These are phyloP conservation scores for Rheum nobile DNA, from an alignment of 148 eudicot genomes.

Conservation along the genomic window DNA sequence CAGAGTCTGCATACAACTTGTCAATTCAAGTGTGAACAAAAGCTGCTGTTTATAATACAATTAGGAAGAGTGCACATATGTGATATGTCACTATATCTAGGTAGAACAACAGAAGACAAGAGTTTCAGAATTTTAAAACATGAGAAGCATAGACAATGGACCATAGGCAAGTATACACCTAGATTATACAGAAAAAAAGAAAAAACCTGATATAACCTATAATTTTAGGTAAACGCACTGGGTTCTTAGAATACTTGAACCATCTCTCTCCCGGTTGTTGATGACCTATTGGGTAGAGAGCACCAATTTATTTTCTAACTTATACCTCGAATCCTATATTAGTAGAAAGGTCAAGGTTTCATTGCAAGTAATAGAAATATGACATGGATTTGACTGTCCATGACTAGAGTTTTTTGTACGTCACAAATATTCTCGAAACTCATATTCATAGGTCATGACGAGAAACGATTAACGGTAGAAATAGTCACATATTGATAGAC, in stretches of 20 bases:
- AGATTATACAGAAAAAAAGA: neutral
- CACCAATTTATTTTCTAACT: neutral
- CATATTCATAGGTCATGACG: neutral
- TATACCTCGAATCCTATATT: neutral
- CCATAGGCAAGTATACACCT: neutral
- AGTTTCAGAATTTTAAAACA: neutral
- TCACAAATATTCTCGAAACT: neutral
- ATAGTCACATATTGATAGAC: neutral
- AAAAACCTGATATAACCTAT: no score
- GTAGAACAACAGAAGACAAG: neutral
- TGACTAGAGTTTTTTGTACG: neutral
- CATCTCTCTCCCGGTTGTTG: neutral
- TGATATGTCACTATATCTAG: neutral
- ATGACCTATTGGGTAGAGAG: neutral
- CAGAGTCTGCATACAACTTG: neutral
- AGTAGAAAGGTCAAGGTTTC: neutral
- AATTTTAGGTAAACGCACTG: no score
- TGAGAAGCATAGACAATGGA: neutral
- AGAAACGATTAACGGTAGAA: neutral
- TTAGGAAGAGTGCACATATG: neutral
- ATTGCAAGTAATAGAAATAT: neutral
- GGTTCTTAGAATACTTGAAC: no score
- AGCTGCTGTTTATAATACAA: neutral
- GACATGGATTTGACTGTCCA: neutral
- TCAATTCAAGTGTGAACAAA: neutral